Conservation (phyloP, 2,329 filamentous ascomycete species). For the Penicillium sp. region DNA sequence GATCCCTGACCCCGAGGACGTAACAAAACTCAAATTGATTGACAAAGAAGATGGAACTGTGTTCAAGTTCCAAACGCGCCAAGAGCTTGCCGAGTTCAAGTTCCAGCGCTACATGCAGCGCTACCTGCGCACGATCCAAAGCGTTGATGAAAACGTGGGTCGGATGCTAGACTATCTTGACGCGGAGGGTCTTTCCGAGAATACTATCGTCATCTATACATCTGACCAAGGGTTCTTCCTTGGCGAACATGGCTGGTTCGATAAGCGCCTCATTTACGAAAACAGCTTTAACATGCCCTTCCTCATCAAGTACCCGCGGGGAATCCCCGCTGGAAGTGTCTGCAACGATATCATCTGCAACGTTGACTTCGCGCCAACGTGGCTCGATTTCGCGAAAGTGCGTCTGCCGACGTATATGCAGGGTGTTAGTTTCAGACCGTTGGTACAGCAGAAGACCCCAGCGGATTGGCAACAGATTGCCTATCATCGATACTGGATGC, state of each 20-base stretch:
- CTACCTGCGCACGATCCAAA: constrained; percentile 55
- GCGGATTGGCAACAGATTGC: constrained; percentile 53
- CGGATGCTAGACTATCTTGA: constrained; percentile 51
- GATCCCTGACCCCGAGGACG: constrained; percentile 39
- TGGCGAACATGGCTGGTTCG: constrained; percentile 59
- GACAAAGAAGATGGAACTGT: constrained; percentile 49
- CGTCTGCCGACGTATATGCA: constrained; percentile 54
- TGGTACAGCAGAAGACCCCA: constrained; percentile 43
- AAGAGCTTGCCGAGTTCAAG: constrained; percentile 54
- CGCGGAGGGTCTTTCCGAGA: constrained; percentile 40
- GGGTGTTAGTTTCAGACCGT: constrained; percentile 45
- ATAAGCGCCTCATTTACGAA: constrained; percentile 61
- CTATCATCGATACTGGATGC: constrained; percentile 60
- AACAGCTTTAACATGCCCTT: constrained; percentile 60
- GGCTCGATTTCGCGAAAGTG: constrained; percentile 48
- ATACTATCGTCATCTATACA: constrained; percentile 56
- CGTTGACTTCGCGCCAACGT: constrained; percentile 56
- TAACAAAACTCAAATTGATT: constrained; percentile 39
- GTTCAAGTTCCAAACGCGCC: constrained; percentile 46
- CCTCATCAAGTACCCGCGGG: constrained; percentile 48
- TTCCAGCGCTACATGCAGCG: constrained; percentile 59
- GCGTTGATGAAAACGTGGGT: constrained; percentile 55
- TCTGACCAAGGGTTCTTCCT: constrained; percentile 60
- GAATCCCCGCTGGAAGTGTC: constrained; percentile 41
- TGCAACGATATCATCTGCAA: constrained; percentile 55